Conservation (phyloP, 2,329 filamentous ascomycete species). For the Byssochlamys sp. region DNA sequence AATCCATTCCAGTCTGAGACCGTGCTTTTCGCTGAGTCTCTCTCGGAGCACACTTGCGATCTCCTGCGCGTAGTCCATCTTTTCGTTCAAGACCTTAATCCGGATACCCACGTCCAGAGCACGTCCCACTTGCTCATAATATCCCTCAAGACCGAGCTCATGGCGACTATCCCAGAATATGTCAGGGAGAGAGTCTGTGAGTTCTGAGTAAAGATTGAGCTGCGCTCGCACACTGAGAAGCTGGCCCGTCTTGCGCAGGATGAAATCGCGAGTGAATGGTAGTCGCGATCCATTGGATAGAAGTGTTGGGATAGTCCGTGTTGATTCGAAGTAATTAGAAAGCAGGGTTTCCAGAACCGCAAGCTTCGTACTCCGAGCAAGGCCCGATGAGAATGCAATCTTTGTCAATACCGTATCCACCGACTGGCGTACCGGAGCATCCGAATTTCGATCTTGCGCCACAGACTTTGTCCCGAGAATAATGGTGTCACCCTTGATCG, state of each 20-base stretch:
- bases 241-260: slow-evolving; percentile 87
- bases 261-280: slow-evolving; percentile 63
- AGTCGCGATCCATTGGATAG: slow-evolving; percentile 58
- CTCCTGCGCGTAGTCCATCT: slow-evolving; percentile 95
- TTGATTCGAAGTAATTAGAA: slow-evolving; percentile 75
- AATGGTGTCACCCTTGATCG: slow-evolving; percentile 78
- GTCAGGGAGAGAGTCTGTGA: slow-evolving; percentile 89
- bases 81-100: slow-evolving; percentile 86
- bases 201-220: slow-evolving; percentile 90
- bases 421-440: slow-evolving; percentile 20
- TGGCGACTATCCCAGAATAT: slow-evolving; percentile 91
- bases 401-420: slow-evolving; percentile 69
- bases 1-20: slow-evolving; percentile 80
- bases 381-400: slow-evolving; percentile 88
- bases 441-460: slow-evolving; percentile 12
- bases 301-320: slow-evolving; percentile 67
- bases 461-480: slow-evolving; percentile 65
- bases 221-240: slow-evolving; percentile 80
- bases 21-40: slow-evolving; percentile 81
- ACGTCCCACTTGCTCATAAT: slow-evolving; percentile 86
- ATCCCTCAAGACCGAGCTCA: slow-evolving; percentile 81
- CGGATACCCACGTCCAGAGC: slow-evolving; percentile 84
- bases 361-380: slow-evolving; percentile 86
- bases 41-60: slow-evolving; percentile 83
- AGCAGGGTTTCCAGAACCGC: slow-evolving; percentile 80